These are phyloP conservation scores for Talaromyces sp. DNA, from an alignment of 2,329 filamentous ascomycete genomes.

Conservation along the genomic window DNA sequence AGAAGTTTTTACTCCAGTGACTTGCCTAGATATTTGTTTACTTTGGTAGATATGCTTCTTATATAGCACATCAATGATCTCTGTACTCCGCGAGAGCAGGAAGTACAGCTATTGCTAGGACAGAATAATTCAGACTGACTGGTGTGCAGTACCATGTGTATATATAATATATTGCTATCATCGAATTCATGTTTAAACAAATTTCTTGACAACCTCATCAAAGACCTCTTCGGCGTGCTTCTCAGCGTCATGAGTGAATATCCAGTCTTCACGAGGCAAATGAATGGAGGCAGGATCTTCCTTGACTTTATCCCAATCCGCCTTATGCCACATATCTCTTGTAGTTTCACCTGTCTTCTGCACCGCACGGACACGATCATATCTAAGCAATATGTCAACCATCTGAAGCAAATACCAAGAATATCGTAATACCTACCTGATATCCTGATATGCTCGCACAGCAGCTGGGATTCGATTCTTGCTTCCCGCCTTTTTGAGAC, in stretches of 20 bases:
- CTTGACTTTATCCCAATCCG: conserved; percentile 47
- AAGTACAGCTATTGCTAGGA: no score
- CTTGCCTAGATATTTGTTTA: no score
- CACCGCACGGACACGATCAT: conserved; percentile 46
- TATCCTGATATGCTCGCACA: conserved; percentile 44
- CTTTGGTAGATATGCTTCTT: no score
- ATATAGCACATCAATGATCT: background rate
- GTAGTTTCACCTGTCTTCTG: conserved; percentile 49
- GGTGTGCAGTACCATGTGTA: background rate
- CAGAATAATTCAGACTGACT: no score
- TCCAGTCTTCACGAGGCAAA: conserved; percentile 48
- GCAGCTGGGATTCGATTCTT: conserved; percentile 38
- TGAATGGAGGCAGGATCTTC: conserved; percentile 43
- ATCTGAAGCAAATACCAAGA: no score
- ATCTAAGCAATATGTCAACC: conserved; percentile 27
- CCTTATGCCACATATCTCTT: conserved; percentile 52
- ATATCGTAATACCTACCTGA: conserved; percentile 23
- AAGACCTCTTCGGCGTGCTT: conserved; percentile 43
- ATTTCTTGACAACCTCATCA: conserved; percentile 28
- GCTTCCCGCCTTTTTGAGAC: conserved; percentile 23
- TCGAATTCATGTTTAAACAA: conserved; percentile 16
- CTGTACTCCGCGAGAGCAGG: background rate
- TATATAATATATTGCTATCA: background rate
- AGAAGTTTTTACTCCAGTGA: no score
- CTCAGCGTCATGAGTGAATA: conserved; percentile 50